Base-by-base conservation (phyloP, 192 early-diverging fungal genomes). In the Entophlyctis luteolus region DNA sequence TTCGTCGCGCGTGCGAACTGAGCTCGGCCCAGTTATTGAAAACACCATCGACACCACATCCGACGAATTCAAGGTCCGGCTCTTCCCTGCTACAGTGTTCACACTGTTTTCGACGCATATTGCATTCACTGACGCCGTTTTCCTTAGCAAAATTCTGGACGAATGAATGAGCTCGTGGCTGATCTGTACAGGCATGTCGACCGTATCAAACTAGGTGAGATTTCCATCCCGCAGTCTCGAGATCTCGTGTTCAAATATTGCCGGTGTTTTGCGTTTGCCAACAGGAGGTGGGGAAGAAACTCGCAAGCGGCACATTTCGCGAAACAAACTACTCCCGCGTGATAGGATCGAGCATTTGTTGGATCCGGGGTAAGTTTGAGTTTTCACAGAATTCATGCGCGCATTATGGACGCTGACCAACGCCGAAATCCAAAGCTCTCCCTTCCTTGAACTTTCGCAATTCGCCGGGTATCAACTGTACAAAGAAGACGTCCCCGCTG, bases 391-490 rank as follows among this genome's bases (percentile, higher is more conserved):
- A n/a, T 77, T 57, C 39, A 5, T 23, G 16, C 33, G 0, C n/a
- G 18, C 57, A 34, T 50, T 0, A 0, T 18, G 16, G 32, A 35
- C 1, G 2, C 27, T n/a, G 18, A 8, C n/a, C 22, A 22, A 22
- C 6, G 12, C 22, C n/a, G n/a, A n/a, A n/a, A n/a, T n/a, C 4
- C 34, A 35, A 53, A 89, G 93, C 23, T 91, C 94, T 8, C 90
- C 93, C 16, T 96, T 98, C 79, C 80, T 98, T 35, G 96, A 98
- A 79, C 83, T 98, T 56, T 93, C 91, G 58, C 91, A 93, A 70
- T 85, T 98, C 77, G 96, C 96, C 34, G 80, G 74, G 47, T 85
- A 90, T 73, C 70, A 89, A 45, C 75, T 98, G 37, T 96, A 98
- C 73, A 88, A 86, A 35, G 92, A 91, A 29, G 87, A 89, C 33